Percentiles rank a stretch among this genome's conserved stretches.
Conservation (phyloP, 352 stramenopile species). For the Peronosclerospora sorghi region DNA sequence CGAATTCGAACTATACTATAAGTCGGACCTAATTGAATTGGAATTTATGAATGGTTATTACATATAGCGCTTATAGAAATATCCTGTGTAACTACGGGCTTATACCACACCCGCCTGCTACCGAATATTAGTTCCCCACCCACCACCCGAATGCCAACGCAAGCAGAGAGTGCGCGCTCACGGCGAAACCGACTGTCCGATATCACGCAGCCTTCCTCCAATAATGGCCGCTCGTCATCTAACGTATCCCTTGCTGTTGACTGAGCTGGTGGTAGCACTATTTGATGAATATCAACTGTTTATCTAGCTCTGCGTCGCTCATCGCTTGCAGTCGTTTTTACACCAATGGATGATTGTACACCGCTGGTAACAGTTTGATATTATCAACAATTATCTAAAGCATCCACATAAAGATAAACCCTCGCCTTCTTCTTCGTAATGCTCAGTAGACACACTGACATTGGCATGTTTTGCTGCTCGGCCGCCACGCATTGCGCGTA, state of each 20-base stretch:
- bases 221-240: conserved; percentile 31
- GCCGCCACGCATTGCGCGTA: conserved; percentile 25
- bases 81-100: too few relatives aligned
- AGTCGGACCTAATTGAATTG: too few relatives aligned
- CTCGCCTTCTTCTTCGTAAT: conserved; percentile 3
- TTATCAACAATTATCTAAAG: conserved; percentile 40
- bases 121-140: too few relatives aligned
- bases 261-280: conserved; percentile 9
- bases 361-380: conserved; percentile 24
- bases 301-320: conserved; percentile 22
- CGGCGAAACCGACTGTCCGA: too few relatives aligned
- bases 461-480: conserved; percentile 3
- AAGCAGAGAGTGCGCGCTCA: too few relatives aligned
- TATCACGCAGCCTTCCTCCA: conserved; percentile 52
- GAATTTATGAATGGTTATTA: too few relatives aligned
- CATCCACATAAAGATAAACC: conserved; percentile 35
- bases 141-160: too few relatives aligned
- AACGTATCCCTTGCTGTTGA: conserved; percentile 9
- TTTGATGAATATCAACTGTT: conserved; percentile 40
- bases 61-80: too few relatives aligned
- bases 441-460: conserved; percentile 14
- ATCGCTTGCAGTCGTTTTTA: conserved; percentile 15
- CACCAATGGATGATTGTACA: conserved; percentile 23
- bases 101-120: too few relatives aligned
- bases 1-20: too few relatives aligned